These are phyloP conservation scores for Acanthamoeba divionensis DNA, from an alignment of 208 protist species.

Conservation along the genomic window DNA sequence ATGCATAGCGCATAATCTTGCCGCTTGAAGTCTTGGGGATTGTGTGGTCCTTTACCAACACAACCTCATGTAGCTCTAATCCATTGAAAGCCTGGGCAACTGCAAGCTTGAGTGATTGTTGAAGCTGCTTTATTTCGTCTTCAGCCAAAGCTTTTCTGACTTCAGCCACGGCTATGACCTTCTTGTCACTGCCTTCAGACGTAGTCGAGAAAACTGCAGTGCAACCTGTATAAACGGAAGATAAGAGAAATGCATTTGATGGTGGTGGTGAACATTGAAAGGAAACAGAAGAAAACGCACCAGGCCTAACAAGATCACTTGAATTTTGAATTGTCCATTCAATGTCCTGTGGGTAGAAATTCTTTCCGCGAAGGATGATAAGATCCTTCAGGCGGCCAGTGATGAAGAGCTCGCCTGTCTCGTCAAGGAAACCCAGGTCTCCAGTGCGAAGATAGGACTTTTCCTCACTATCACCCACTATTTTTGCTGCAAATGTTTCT, in stretches of 20 bases:
- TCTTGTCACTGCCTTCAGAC: background rate
- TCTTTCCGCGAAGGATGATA: conserved; percentile 73
- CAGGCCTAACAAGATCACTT: background rate
- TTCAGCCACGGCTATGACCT: conserved; percentile 18
- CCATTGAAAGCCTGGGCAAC: background rate
- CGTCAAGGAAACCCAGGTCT: conserved; percentile 39
- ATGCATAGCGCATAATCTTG: conserved; percentile 20
- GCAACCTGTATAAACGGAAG: no score
- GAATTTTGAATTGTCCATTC: background rate
- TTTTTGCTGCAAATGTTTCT: background rate
- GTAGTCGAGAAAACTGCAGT: background rate
- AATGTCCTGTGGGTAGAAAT: conserved; percentile 7
- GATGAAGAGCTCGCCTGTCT: conserved; percentile 12
- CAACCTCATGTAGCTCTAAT: conserved; percentile 10
- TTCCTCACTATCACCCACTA: background rate
- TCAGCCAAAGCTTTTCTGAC: background rate
- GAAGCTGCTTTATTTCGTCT: background rate
- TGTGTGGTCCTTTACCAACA: conserved; percentile 4
- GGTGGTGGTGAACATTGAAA: no score
- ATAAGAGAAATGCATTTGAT: no score
- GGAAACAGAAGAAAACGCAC: no score
- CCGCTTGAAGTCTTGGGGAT: background rate
- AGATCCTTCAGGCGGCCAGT: conserved; percentile 83
- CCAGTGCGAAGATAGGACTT: conserved; percentile 19
- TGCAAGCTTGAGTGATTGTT: background rate